A percentile compares a stretch with the other conserved stretches of the same genome.
Evolutionary conservation across 441 rosid species (phyloP).

Genomic region (Populus hybrid): DNA sequence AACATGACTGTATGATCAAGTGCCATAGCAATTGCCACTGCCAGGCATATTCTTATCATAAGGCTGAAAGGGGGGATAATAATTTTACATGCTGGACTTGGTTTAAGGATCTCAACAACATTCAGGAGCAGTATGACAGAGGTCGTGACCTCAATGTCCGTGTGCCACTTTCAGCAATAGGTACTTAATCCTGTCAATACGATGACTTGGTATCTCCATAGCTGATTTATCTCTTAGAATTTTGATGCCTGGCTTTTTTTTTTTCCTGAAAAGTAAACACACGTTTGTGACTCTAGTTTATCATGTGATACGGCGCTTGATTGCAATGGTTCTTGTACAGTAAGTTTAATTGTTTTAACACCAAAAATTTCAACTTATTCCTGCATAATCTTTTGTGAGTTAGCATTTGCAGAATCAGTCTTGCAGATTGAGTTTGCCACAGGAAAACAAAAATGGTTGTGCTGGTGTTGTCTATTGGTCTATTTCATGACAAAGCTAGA

Average conservation of each 20-base stretch:
- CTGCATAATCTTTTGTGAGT: not conserved
- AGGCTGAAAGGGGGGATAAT: conserved; percentile 10
- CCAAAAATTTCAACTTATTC: not conserved
- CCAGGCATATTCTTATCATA: conserved; percentile 40
- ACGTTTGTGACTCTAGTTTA: not conserved
- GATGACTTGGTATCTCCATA: not conserved
- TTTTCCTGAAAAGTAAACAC: no score
- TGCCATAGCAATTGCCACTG: conserved; percentile 45
- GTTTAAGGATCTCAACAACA: conserved; percentile 40
- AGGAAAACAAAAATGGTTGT: not conserved
- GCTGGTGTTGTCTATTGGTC: not conserved
- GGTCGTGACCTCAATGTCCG: conserved; percentile 41
- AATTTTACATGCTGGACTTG: conserved; percentile 52
- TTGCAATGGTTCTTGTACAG: not conserved
- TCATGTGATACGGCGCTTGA: not conserved
- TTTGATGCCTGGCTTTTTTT: not conserved
- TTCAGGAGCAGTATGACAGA: conserved; percentile 38
- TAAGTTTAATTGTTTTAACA: no score
- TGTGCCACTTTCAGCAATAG: conserved; percentile 7
- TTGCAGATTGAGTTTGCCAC: not conserved
- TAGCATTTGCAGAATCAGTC: not conserved
- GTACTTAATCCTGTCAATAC: not conserved
- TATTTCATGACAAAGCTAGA: not conserved
- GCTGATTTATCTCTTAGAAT: no score
- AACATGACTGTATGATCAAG: conserved; percentile 37